Conservation (phyloP, 495 filamentous ascomycete species). For the Hypoxylon cercidicola region DNA sequence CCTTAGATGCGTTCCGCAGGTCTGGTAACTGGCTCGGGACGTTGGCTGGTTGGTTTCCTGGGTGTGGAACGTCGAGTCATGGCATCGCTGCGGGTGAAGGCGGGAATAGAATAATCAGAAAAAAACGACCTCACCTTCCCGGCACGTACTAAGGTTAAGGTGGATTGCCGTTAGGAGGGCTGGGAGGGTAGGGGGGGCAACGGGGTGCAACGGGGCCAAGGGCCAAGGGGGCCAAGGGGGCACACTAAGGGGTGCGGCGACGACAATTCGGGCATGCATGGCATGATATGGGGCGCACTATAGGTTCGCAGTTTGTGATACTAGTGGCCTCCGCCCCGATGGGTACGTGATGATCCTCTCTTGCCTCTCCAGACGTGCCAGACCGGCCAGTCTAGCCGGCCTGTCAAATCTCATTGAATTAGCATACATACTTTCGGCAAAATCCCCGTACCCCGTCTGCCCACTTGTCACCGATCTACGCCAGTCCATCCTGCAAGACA, state of each 20-base stretch:
- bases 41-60: constrained; percentile 3
- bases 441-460: constrained; percentile 38
- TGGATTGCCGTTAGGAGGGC: constrained; percentile 16
- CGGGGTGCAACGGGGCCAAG: no score
- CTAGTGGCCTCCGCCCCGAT: constrained; percentile 41
- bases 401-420: constrained; percentile 39
- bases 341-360: constrained; percentile 31
- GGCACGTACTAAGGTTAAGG: constrained; percentile 16
- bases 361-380: not conserved
- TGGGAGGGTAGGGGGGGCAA: no score
- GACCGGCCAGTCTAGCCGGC: constrained; percentile 34
- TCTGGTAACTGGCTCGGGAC: constrained; percentile 20
- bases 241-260: constrained; percentile 24
- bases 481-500: constrained; percentile 35
- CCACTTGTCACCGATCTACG: constrained; percentile 24
- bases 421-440: constrained; percentile 38
- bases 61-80: constrained; percentile 30
- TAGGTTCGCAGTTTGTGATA: constrained; percentile 20
- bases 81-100: constrained; percentile 23
- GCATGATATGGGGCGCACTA: constrained; percentile 22
- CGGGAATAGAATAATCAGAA: not conserved
- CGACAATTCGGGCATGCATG: constrained; percentile 38
- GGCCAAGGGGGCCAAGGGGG: not conserved
- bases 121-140: constrained; percentile 22
- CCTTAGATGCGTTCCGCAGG: constrained; percentile 28